Evolutionary conservation across 169 alveolate species (phyloP), one percentile per base, ranked within the genome.

Genomic region (Cryptosporidium felis): DNA sequence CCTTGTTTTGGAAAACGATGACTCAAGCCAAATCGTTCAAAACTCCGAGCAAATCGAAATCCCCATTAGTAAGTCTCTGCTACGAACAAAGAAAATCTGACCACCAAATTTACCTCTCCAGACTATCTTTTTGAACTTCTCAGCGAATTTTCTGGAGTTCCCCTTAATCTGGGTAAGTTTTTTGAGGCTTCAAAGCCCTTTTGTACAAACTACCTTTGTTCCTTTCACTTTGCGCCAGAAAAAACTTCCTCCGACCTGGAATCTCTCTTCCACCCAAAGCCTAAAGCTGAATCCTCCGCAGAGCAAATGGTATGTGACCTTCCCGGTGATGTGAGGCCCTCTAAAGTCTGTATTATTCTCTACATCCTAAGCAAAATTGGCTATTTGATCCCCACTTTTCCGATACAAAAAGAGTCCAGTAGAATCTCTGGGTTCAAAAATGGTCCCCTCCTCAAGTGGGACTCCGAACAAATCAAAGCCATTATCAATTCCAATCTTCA

Each of bases 371-470:
- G 21, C 58, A 60, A 61, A 23, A 18, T n/a, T 2, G 85, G 85
- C 16, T 74, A 74, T 44, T 32, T 74, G 21, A 36, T 16, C 5
- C 85, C 85, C 40, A 9, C 61, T 16, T 34, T 74, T 8, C 36
- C 30, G 18, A 23, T 23, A 12, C 26, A 34, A 36, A 38, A 18
- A 47, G 40, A 38, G 21, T 5, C 38, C 44, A 8, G 38, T 36
- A 32, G 12, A 9, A 16, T 74, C 8, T 74, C 58, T 34, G 85
- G 85, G 21, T 49, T 74, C 46, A 74, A 53, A 53, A 49, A 49
- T 10, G 85, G 85, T 16, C 74, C 66, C 28, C 34, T 74, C n/a
- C 58, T 74, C 14, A 53, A 74, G 21, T 74, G 85, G 85, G 56
- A 51, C 32, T 58, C 74, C 28, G 46, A 56, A 49, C 1, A 16